Evolutionary conservation across 805 yeast genomes (phyloP).

Genomic region (Zygotorulaspora chibaensis): DNA sequence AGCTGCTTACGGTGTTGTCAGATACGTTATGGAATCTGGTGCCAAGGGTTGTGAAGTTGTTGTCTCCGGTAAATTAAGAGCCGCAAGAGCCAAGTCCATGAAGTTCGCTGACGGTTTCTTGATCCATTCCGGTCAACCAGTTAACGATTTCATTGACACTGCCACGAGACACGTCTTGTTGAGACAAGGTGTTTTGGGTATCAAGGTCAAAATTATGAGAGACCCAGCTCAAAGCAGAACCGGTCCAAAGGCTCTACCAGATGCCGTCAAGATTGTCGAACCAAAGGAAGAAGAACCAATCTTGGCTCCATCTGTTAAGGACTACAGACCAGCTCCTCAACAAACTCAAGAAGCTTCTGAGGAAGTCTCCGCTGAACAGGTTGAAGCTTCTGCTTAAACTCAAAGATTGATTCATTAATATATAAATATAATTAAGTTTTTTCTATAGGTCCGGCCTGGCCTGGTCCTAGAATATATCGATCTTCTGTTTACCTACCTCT

Average conservation of each 20-base stretch:
- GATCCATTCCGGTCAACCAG: slow-evolving; percentile 99
- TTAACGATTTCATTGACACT: slow-evolving; percentile 94
- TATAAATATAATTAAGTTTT: background rate
- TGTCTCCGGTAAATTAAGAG: slow-evolving; percentile 98
- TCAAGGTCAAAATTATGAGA: slow-evolving; percentile 98
- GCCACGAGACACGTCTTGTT: slow-evolving; percentile 99
- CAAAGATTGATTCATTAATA: background rate
- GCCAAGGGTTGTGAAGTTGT: slow-evolving; percentile 99
- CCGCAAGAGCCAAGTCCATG: slow-evolving; percentile 99
- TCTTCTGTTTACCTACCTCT: background rate
- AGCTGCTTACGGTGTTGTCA: slow-evolving; percentile 99
- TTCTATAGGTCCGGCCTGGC: background rate
- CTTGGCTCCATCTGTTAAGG: slow-evolving; percentile 77
- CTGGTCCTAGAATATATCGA: background rate
- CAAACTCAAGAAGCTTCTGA: slow-evolving; percentile 20
- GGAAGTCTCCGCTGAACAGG: slow-evolving; percentile 24
- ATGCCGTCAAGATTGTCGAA: slow-evolving; percentile 85
- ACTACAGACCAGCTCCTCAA: slow-evolving; percentile 49
- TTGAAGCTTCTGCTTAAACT: slow-evolving; percentile 21
- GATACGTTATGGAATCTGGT: slow-evolving; percentile 99
- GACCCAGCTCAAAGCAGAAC: slow-evolving; percentile 85
- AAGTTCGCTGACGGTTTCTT: slow-evolving; percentile 99
- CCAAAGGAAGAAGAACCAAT: slow-evolving; percentile 90
- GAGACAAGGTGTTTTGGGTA: slow-evolving; percentile 99
- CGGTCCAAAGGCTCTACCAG: slow-evolving; percentile 94